Conservation (phyloP, 1,139 yeast species). For the Magnusiomyces sp. region DNA sequence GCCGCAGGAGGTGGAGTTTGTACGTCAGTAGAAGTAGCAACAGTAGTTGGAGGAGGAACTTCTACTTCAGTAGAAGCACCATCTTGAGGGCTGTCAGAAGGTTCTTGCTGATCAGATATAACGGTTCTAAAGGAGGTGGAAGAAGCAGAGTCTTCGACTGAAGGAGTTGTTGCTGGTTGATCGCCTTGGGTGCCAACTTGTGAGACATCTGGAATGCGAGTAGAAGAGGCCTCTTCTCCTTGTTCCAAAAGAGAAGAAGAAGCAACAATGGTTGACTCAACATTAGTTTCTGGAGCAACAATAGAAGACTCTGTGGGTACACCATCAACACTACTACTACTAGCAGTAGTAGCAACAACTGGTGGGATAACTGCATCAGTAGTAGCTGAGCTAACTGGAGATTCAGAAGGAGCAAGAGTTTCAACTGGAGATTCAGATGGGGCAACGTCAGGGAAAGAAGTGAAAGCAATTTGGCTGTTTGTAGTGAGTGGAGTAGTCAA, state of each 20-base stretch:
- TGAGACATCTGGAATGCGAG: constrained; percentile 8
- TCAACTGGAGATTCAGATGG: constrained; percentile 18
- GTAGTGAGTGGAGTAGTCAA: constrained; percentile 14
- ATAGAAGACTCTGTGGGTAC: not conserved
- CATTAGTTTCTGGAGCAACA: not conserved
- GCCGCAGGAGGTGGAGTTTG: constrained; percentile 12
- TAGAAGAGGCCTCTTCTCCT: constrained; percentile 8
- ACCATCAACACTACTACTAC: not conserved
- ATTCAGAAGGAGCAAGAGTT: constrained; percentile 22
- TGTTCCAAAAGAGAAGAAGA: constrained; percentile 9
- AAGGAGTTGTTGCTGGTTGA: too few relatives aligned
- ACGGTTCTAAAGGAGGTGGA: too few relatives aligned
- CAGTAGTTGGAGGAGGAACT: constrained; percentile 8
- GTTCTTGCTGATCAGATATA: too few relatives aligned
- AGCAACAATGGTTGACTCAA: constrained; percentile 6
- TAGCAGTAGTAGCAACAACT: not conserved
- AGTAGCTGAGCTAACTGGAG: constrained; percentile 1
- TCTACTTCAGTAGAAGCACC: constrained; percentile 11
- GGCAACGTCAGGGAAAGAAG: constrained; percentile 6
- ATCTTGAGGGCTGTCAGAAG: too few relatives aligned
- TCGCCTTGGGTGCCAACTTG: too few relatives aligned
- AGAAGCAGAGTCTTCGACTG: constrained; percentile 5
- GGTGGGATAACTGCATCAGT: constrained; percentile 1
- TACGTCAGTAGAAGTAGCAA: constrained; percentile 14
- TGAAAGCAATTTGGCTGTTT: too few relatives aligned